These are phyloP conservation scores for Pythium phragmiticola DNA, from an alignment of 352 stramenopile genomes.

Conservation along the genomic window DNA sequence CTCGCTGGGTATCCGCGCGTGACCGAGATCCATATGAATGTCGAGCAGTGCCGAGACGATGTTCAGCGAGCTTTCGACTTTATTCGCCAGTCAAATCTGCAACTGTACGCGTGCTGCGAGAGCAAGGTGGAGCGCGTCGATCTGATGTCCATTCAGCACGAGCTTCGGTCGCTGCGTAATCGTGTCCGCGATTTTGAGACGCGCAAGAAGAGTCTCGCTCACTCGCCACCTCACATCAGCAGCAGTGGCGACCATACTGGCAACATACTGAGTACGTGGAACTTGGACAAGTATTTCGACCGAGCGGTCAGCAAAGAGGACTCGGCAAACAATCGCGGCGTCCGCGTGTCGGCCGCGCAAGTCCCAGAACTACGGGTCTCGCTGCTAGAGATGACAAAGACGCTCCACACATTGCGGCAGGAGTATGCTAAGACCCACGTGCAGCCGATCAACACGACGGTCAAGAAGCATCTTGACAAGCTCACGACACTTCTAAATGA, in stretches of 20 bases:
- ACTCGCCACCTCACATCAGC: background rate
- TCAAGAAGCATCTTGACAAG: slow-evolving; percentile 70
- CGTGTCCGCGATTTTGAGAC: slow-evolving; percentile 37
- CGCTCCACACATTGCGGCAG: slow-evolving; percentile 66
- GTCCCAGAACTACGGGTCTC: slow-evolving; percentile 71
- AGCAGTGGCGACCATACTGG: background rate
- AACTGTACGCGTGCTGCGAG: slow-evolving; percentile 64
- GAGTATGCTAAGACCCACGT: slow-evolving; percentile 51
- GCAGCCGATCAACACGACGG: slow-evolving; percentile 47
- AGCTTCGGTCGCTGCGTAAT: slow-evolving; percentile 47
- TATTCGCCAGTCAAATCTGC: slow-evolving; percentile 62
- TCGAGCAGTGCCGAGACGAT: slow-evolving; percentile 69
- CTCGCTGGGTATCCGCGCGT: slow-evolving; percentile 59
- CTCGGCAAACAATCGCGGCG: slow-evolving; percentile 3
- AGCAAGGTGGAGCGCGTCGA: slow-evolving; percentile 63
- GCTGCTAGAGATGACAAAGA: slow-evolving; percentile 67
- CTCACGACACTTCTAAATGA: slow-evolving; percentile 66
- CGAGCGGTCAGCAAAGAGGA: slow-evolving; percentile 20
- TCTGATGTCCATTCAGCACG: slow-evolving; percentile 40
- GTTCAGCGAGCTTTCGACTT: slow-evolving; percentile 64
- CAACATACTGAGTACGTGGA: slow-evolving; percentile 16
- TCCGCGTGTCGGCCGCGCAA: slow-evolving; percentile 26
- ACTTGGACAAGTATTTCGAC: slow-evolving; percentile 32
- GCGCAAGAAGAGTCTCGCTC: background rate
- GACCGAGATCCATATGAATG: slow-evolving; percentile 52